Evolutionary conservation across 176 grass and related monocot genomes (phyloP), one percentile per base, ranked within the genome.

Genomic region (Phyllostachys edulis): DNA sequence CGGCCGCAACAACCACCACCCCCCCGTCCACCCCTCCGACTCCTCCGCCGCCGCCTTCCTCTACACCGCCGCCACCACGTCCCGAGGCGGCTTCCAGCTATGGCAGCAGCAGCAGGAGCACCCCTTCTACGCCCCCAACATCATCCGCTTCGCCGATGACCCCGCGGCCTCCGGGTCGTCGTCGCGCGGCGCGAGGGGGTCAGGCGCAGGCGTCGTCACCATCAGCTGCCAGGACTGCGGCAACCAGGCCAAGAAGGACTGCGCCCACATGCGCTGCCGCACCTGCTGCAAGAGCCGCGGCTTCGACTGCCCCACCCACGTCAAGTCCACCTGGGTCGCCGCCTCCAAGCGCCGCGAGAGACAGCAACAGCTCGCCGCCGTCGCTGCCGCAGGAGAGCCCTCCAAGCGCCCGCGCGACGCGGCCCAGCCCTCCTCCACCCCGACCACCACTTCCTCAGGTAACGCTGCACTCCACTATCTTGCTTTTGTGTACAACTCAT

Each of bases 201-300:
- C 71, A 10, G 83, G 72, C 8, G 73, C 71, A 10, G 83, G 72
- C 8, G 76, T 68, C 0, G 89, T 80, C 10, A 88, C 29, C 39
- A 80, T 96, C 62, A 99, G 78, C 83, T 99, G 96, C 87, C 96
- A 94, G 91, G 96, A 99, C 74, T 99, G 96, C 79, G 96, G 96
- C 15, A 99, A 99, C 89, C 93, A 99, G 77, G 96, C 96, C 9
- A 99, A 99, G 91, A 99, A 99, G 60, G 96, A 99, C 72, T 99
- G 96, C 65, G 2, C 18, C 5, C 93, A 96, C 87, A 78, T 92
- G 68, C 86, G 93, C 45, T 99, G 96, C 85, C 91, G 96, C 45
- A 94, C 92, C 65, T 99, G 96, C 88, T 99, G 96, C 84, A 99
- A 96, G 88, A 96, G 86, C 90, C 91, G 91, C 34, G 91, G 96